These are phyloP conservation scores for Aaosphaeria arxii DNA, from an alignment of 2,329 filamentous ascomycete species.

Conservation along the genomic window DNA sequence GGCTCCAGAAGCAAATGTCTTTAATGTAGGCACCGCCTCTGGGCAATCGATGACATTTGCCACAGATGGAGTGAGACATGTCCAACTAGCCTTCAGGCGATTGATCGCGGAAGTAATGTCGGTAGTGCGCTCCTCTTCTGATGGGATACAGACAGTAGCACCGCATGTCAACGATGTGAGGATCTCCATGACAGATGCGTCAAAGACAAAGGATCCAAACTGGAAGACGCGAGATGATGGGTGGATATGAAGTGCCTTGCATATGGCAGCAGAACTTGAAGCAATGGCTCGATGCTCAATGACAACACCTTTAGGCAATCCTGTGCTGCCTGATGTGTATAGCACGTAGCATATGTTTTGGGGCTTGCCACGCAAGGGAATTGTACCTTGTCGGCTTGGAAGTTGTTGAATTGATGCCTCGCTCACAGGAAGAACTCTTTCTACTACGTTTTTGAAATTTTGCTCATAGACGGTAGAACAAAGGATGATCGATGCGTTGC, in stretches of 20 bases:
- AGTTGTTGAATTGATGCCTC: conserved; percentile 14
- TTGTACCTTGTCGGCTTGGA: conserved; percentile 4
- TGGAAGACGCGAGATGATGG: conserved; percentile 30
- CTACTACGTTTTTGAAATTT: conserved; percentile 14
- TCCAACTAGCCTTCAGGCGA: conserved; percentile 25
- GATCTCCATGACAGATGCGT: conserved; percentile 33
- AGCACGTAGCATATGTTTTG: conserved; percentile 25
- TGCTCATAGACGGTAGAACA: conserved; percentile 22
- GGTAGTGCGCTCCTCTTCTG: conserved; percentile 41
- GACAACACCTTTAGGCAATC: conserved; percentile 29
- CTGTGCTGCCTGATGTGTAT: conserved; percentile 34
- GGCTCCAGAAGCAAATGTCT: conserved; percentile 32
- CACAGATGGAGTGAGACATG: conserved; percentile 32
- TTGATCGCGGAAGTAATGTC: conserved; percentile 40
- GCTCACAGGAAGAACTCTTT: conserved; percentile 15
- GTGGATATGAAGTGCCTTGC: conserved; percentile 24
- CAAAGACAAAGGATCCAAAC: conserved; percentile 34
- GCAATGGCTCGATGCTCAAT: conserved; percentile 27
- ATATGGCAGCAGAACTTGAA: conserved; percentile 25
- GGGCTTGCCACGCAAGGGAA: conserved; percentile 13
- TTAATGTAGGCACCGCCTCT: conserved; percentile 35
- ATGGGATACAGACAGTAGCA: conserved; percentile 33
- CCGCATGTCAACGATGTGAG: conserved; percentile 28
- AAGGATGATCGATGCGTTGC: conserved; percentile 22
- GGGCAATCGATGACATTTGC: conserved; percentile 33